Conservation (phyloP, 176 grass and related monocot species). For the Echinochloa phyllopogon region DNA sequence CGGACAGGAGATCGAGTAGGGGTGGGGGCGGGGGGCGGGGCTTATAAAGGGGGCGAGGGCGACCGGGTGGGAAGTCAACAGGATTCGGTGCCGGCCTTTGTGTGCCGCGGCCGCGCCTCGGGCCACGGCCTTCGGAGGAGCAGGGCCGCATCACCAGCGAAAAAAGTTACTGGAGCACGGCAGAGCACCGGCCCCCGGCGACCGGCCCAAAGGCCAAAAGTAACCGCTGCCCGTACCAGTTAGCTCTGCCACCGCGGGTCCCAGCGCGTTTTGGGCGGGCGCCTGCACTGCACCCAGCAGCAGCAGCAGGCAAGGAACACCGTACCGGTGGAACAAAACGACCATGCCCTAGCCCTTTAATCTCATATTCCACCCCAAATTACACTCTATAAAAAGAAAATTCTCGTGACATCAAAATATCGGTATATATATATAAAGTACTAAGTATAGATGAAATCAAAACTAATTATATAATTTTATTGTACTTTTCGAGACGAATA, state of each 20-base stretch:
- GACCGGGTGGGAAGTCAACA: constrained; percentile 56
- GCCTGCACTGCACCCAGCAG: background rate
- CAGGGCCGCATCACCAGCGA: background rate
- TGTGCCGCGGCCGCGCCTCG: constrained; percentile 35
- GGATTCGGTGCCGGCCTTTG: constrained; percentile 93
- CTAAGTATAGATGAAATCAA: too few species aligned
- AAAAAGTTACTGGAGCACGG: background rate
- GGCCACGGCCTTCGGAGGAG: background rate
- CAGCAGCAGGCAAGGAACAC: background rate
- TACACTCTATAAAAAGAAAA: too few species aligned
- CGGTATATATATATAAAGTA: too few species aligned
- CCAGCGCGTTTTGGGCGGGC: background rate
- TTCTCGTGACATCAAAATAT: too few species aligned
- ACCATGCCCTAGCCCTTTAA: too few species aligned
- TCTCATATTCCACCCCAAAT: too few species aligned
- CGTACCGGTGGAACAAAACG: background rate
- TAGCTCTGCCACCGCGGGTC: too few species aligned
- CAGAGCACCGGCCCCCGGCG: background rate
- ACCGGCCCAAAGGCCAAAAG: background rate
- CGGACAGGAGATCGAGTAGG: constrained; percentile 5
- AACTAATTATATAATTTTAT: too few species aligned
- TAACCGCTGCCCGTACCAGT: background rate
- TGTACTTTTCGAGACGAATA: too few species aligned
- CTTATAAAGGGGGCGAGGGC: constrained; percentile 63
- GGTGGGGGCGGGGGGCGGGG: constrained; percentile 38